Evolutionary conservation across 768 basidiomycete species (phyloP), one percentile per base, ranked within the genome.

Genomic region (Chiua virens): DNA sequence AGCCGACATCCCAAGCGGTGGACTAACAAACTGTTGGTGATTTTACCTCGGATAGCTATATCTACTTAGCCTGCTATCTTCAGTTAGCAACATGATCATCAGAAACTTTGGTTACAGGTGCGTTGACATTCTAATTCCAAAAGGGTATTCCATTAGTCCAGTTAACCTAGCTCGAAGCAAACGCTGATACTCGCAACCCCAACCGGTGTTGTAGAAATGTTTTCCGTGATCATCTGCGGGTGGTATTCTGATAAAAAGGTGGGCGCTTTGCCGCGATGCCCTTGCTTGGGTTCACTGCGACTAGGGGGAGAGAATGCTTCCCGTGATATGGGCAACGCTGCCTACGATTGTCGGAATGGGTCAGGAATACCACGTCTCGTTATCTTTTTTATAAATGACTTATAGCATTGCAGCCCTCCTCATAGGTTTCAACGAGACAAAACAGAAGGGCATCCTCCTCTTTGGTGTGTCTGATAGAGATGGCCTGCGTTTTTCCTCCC

Each of bases 181-280:
- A 30, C 28, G 28, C 28, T 30, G 28, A 30, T 11, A 30, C 28
- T 69, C 23, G 56, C 60, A 23, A 59, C 64, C 8, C 64, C 62
- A 3, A 25, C 47, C 8, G 68, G 66, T 4, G 14, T 52, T 11
- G 55, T 69, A 41, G 54, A 56, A 37, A 42, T 55, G 0, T 21
- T 63, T 35, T 61, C 62, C 27, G 63, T 64, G 21, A 17, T 59
- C 34, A 15, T 46, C 1, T 57, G 51, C 21, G 64, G 64, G 14
- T 65, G 57, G 38, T 56, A 58, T 35, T 63, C 65, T 15, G 65
- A 63, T 47, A 53, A 36, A 45, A 59, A 54, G 42, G 64, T 51
- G 25, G 21, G 48, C 11, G 27, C 7, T 17, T 15, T 38, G 10
- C 42, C 14, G 41, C 9, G 9, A 0, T 25, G 8, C 8, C 25